Conservation (phyloP, 1,284 basidiomycete species). For the Austroboletus olivaceoglutinosus region DNA sequence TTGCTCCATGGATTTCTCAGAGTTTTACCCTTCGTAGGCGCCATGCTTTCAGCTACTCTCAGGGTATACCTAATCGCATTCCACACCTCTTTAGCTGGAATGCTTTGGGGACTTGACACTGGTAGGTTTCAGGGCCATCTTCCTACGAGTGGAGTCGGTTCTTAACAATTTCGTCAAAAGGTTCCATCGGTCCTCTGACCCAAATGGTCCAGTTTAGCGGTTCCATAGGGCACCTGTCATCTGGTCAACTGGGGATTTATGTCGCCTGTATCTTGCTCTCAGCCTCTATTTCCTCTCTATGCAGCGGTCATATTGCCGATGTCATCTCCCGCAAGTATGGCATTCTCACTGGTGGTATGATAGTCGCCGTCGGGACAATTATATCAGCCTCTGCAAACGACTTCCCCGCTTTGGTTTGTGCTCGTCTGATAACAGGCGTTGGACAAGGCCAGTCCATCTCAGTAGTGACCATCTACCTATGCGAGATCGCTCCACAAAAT, state of each 20-base stretch:
- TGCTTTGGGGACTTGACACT: constrained; percentile 35
- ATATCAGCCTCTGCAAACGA: constrained; percentile 34
- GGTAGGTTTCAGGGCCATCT: constrained; percentile 10
- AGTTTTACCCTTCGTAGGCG: not conserved
- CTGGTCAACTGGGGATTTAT: constrained; percentile 42
- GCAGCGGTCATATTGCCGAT: constrained; percentile 48
- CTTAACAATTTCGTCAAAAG: constrained; percentile 17
- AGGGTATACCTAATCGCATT: constrained; percentile 30
- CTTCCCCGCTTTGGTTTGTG: constrained; percentile 42
- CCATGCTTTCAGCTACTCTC: constrained; percentile 16
- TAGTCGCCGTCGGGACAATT: constrained; percentile 41
- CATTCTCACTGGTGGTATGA: constrained; percentile 42
- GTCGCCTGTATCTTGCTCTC: constrained; percentile 48
- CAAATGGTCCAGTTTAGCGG: constrained; percentile 44
- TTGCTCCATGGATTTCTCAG: not conserved
- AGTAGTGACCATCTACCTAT: constrained; percentile 45
- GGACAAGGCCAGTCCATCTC: constrained; percentile 51
- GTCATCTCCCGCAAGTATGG: constrained; percentile 47
- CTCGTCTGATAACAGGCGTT: constrained; percentile 46
- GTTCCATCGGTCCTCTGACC: constrained; percentile 46
- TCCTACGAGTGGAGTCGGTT: not conserved
- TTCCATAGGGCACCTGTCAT: constrained; percentile 36
- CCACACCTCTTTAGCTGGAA: constrained; percentile 28
- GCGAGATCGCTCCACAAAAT: constrained; percentile 44
- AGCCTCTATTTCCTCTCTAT: constrained; percentile 43